A percentile compares a stretch with the other conserved stretches of the same genome.
These are phyloP conservation scores for Schizonepeta tenuifolia DNA, from an alignment of 257 asterid species.

Conservation along the genomic window DNA sequence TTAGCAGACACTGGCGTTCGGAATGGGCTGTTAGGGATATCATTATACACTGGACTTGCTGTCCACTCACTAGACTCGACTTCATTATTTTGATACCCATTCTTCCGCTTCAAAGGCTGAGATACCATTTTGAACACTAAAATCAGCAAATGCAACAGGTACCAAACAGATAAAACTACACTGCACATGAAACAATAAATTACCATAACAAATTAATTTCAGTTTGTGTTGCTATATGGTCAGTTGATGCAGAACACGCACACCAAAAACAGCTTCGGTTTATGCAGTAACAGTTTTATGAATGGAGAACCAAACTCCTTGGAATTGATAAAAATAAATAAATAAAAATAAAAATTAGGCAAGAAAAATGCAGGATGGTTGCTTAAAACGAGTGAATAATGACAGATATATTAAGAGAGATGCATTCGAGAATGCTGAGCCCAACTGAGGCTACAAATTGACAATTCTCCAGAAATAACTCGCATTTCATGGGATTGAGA, in stretches of 20 bases:
- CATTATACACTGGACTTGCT: constrained; percentile 55
- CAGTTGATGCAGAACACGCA: neutral
- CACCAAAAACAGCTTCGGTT: constrained; percentile 1
- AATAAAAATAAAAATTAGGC: neutral
- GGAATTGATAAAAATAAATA: neutral
- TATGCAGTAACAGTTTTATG: neutral
- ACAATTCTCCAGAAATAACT: constrained; percentile 18
- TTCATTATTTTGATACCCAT: constrained; percentile 48
- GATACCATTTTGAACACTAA: constrained; percentile 31
- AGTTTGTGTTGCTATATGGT: neutral
- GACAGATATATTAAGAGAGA: neutral
- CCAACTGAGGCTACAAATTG: constrained; percentile 19
- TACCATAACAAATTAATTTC: neutral
- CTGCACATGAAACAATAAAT: neutral
- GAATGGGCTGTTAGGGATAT: constrained; percentile 55
- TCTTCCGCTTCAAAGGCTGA: constrained; percentile 78
- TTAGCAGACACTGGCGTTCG: constrained; percentile 75
- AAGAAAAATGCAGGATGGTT: constrained; percentile 2
- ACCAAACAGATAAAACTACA: constrained; percentile 1
- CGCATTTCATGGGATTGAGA: constrained; percentile 17
- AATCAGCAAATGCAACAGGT: constrained; percentile 26
- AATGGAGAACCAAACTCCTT: neutral
- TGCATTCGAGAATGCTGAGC: neutral
- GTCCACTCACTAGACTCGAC: constrained; percentile 55
- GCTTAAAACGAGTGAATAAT: constrained; percentile 7